Evolutionary conservation across 306 rosid genomes (phyloP).

Genomic region (Casuarina equisetifolia): DNA sequence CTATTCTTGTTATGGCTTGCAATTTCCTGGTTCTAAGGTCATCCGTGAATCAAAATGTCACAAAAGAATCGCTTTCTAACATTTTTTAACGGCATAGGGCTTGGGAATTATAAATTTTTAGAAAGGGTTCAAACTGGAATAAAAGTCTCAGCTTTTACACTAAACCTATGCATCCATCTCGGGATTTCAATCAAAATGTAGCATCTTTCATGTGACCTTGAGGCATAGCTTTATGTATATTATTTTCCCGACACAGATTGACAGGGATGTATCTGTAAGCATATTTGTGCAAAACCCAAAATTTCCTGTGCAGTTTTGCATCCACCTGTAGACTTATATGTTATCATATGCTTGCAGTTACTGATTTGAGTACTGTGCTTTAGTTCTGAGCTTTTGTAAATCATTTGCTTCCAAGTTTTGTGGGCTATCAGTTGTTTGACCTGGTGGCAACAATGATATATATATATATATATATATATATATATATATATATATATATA

Average conservation of each 20-base stretch:
- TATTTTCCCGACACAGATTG: background rate
- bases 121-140: background rate
- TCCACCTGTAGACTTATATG: background rate
- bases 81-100: background rate
- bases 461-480: too few species aligned
- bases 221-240: background rate
- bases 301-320: background rate
- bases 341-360: background rate
- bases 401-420: background rate
- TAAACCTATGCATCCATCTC: background rate
- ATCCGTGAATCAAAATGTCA: background rate
- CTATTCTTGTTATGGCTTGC: background rate
- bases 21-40: background rate
- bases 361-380: background rate
- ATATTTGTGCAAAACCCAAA: background rate
- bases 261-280: background rate
- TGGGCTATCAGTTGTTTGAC: constrained; percentile 9
- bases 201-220: background rate
- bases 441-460: constrained; percentile 11
- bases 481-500: background rate
- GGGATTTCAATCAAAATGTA: background rate
- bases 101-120: background rate
- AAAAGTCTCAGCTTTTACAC: background rate
- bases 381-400: background rate
- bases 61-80: background rate